Evolutionary conservation across 108 stramenopile species (phyloP).

Genomic region (Craspedostauros australis): DNA sequence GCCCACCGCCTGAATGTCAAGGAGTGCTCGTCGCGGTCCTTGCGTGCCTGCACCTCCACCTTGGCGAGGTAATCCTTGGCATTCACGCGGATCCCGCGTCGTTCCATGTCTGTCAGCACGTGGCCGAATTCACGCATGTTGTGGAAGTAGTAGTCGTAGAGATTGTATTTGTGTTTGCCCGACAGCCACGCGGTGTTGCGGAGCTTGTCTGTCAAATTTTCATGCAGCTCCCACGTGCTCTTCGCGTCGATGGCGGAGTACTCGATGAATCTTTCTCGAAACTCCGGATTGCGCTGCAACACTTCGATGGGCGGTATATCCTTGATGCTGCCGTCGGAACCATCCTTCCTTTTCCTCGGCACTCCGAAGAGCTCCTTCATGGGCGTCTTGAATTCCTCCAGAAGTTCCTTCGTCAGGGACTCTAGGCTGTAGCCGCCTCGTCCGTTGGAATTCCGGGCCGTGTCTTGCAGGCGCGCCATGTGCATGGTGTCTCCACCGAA

Average conservation of each 20-base stretch:
- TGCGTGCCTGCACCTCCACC: slow-evolving; percentile 73
- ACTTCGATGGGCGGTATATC: slow-evolving; percentile 84
- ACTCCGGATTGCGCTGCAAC: slow-evolving; percentile 71
- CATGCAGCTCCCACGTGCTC: slow-evolving; percentile 69
- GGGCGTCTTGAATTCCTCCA: slow-evolving; percentile 65
- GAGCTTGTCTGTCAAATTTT: slow-evolving; percentile 44
- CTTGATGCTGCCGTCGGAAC: slow-evolving; percentile 63
- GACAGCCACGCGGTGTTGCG: slow-evolving; percentile 47
- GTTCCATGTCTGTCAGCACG: slow-evolving; percentile 97
- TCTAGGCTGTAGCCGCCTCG: slow-evolving; percentile 84
- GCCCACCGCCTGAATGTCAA: slow-evolving; percentile 79
- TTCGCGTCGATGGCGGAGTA: slow-evolving; percentile 88
- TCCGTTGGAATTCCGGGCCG: slow-evolving; percentile 33
- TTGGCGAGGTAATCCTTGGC: slow-evolving; percentile 81
- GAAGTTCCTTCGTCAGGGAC: slow-evolving; percentile 66
- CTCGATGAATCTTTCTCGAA: slow-evolving; percentile 71
- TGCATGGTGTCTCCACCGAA: slow-evolving; percentile 98
- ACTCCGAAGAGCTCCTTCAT: slow-evolving; percentile 97
- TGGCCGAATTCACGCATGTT: slow-evolving; percentile 92
- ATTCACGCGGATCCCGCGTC: slow-evolving; percentile 89
- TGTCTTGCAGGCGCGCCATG: slow-evolving; percentile 95
- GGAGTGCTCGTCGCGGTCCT: slow-evolving; percentile 65
- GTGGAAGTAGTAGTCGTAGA: slow-evolving; percentile 91
- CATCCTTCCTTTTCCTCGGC: slow-evolving; percentile 77
- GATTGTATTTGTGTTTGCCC: slow-evolving; percentile 18